Evolutionary conservation across 371 early-diverging fungal species (phyloP), one percentile per base, ranked within the genome.

Genomic region (Mucor indicus): DNA sequence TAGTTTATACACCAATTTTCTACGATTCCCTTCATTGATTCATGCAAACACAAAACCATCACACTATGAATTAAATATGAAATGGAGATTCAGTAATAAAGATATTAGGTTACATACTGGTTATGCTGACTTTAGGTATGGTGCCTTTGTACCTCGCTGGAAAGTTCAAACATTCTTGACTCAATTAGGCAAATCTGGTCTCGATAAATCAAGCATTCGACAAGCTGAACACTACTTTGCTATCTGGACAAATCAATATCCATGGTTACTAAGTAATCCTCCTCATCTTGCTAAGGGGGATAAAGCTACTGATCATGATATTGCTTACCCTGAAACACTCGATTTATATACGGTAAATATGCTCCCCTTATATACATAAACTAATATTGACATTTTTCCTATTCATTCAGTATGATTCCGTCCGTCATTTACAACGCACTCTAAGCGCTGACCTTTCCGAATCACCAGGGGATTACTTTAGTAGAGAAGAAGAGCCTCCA

Each of bases 241-340:
- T 15, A 67, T 84, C 19, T 84, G 83, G 83, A 79, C 74, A 24
- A 84, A 84, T 40, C 83, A 83, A 38, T 84, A 81, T 43, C 85
- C 85, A 11, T 84, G 79, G 64, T 62, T 80, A 27, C 53, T 84
- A 8, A 64, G 72, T 38, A 77, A 77, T 43, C 75, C 77, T 8
- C 66, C 77, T 17, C 31, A 43, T 23, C 44, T 20, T 4, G 30
- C 49, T 3, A 53, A 53, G 25, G 50, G 56, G 13, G 33, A 27
- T 3, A 54, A 62, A 24, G 51, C 43, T 11, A 44, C 46, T 5
- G 59, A 62, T 39, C 38, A 22, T 12, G 48, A 50, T 16, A 27
- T 44, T 24, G 50, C 36, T 4, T 54, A 50, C 37, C 48, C 35
- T n/a, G 35, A 33, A 13, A 25, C 35, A 11, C 44, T 62, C 20